Evolutionary conservation across 306 rosid species (phyloP).

Genomic region (Rosa multiflora): DNA sequence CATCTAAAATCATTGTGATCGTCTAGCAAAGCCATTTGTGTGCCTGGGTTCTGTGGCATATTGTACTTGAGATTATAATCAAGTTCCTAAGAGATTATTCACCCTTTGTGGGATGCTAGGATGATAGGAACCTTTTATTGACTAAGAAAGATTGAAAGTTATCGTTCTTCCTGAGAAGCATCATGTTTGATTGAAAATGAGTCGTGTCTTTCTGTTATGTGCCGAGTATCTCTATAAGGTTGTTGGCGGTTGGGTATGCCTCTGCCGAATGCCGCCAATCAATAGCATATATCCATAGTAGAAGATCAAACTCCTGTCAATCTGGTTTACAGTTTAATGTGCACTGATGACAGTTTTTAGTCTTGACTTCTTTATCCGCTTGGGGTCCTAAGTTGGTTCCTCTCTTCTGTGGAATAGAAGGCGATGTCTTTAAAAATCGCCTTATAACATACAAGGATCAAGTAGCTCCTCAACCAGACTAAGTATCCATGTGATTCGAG

Average conservation of each 20-base stretch:
- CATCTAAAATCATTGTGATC: constrained; percentile 13
- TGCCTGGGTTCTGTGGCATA: constrained; percentile 7
- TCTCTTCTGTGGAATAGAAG: not conserved
- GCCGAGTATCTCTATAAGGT: not conserved
- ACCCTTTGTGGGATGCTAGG: not conserved
- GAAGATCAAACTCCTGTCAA: not conserved
- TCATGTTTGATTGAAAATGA: not conserved
- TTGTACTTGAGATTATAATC: not conserved
- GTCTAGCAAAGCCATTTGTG: constrained; percentile 2
- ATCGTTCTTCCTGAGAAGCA: not conserved
- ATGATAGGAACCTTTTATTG: not conserved
- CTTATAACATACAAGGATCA: no score
- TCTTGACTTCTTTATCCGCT: not conserved
- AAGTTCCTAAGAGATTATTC: not conserved
- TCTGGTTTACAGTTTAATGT: not conserved
- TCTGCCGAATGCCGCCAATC: not conserved
- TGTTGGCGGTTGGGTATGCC: not conserved
- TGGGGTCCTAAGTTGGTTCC: not conserved
- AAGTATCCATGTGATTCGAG: not conserved
- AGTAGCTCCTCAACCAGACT: no score
- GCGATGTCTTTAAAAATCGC: not conserved
- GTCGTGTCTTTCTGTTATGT: not conserved
- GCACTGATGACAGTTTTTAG: not conserved
- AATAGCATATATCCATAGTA: not conserved
- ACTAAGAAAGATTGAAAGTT: not conserved